A percentile compares a stretch with the other conserved stretches of the same genome.
phyloP scores from a whole-genome alignment of 192 early-diverging fungal species.

The Podila epicladia region DNA sequence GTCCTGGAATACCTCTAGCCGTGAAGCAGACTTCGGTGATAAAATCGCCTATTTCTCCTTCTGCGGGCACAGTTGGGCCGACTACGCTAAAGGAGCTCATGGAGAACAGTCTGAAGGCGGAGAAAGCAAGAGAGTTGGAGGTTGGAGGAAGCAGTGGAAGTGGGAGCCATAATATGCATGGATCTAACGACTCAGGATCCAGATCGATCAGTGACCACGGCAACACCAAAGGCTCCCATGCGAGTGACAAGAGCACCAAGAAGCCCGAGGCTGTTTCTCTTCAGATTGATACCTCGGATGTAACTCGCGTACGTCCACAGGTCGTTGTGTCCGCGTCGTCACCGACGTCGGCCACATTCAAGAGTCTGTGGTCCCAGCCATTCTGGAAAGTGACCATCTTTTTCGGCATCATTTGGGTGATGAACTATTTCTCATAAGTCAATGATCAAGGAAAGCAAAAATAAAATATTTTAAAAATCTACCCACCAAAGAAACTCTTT shows the following conservation, averaged over 20 bases:
- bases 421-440: constrained; percentile 14
- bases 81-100: constrained; percentile 24
- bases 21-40: constrained; percentile 17
- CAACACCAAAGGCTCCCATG: background rate
- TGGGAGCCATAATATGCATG: background rate
- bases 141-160: background rate
- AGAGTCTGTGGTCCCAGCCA: constrained; percentile 23
- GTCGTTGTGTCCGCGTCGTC: background rate
- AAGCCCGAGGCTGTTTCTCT: background rate
- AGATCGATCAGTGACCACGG: background rate
- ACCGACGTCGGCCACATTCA: constrained; percentile 5
- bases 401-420: constrained; percentile 19
- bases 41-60: constrained; percentile 20
- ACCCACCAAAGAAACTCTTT: background rate
- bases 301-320: background rate
- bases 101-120: constrained; percentile 12
- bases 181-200: background rate
- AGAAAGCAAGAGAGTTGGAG: background rate
- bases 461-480: background rate
- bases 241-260: background rate
- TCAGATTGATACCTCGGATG: constrained; percentile 3
- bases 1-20: background rate
- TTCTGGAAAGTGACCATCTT: constrained; percentile 25
- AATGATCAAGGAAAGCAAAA: background rate
- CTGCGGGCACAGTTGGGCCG: constrained; percentile 19